Evolutionary conservation across 75 land plant genomes (phyloP).

Genomic region (Picea glauca): DNA sequence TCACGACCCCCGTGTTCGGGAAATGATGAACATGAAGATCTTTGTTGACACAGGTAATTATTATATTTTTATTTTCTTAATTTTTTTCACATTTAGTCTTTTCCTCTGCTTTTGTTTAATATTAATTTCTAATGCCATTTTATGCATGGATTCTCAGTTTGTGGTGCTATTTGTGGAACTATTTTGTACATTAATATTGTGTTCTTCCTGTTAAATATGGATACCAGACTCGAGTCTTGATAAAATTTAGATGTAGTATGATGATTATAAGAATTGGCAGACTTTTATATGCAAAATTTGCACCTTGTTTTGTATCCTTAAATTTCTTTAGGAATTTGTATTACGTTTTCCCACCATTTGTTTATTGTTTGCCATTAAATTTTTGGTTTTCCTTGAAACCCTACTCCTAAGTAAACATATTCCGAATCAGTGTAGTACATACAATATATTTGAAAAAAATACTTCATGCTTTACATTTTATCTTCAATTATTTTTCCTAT

Average conservation of each 20-base stretch:
- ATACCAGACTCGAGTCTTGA: background rate
- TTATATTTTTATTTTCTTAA: background rate
- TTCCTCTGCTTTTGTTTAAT: background rate
- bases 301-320: background rate
- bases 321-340: background rate
- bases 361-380: background rate
- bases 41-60: slow-evolving; percentile 92
- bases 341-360: background rate
- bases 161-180: background rate
- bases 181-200: background rate
- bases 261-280: background rate
- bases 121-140: background rate
- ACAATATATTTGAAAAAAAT: too few relatives aligned
- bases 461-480: too few relatives aligned
- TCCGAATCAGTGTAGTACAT: background rate
- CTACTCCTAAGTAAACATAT: background rate
- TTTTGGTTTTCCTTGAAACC: background rate
- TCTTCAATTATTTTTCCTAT: too few relatives aligned
- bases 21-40: slow-evolving; percentile 93
- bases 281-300: background rate
- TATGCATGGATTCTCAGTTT: background rate
- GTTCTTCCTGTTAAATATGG: background rate
- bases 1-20: slow-evolving; percentile 83
- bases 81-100: background rate
- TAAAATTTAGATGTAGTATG: background rate